Percentiles rank a stretch among this genome's conserved stretches.
These are phyloP conservation scores for Pseudogymnoascus pannorum DNA, from an alignment of 2,329 filamentous ascomycete species.

Conservation along the genomic window DNA sequence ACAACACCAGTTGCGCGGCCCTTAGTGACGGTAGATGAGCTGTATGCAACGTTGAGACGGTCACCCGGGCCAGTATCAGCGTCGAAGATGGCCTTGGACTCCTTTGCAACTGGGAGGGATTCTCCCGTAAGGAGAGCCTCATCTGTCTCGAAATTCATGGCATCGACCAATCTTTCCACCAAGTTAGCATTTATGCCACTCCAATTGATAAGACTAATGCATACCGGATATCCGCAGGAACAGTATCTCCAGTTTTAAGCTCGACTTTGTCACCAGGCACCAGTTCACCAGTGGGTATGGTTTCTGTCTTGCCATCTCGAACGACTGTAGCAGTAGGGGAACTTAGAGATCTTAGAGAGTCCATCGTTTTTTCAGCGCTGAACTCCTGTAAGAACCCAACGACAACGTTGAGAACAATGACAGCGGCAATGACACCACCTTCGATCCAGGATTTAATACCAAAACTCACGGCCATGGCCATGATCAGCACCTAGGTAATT, in stretches of 20 bases:
- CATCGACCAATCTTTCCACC: conserved; percentile 37
- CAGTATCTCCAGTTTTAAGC: conserved; percentile 40
- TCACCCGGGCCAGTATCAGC: conserved; percentile 50
- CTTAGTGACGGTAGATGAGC: conserved; percentile 54
- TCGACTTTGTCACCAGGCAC: conserved; percentile 53
- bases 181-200: conserved; percentile 12
- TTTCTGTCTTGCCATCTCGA: conserved; percentile 41
- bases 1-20: conserved; percentile 54
- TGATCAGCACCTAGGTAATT: conserved; percentile 39
- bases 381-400: conserved; percentile 51
- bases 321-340: conserved; percentile 44
- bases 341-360: conserved; percentile 41
- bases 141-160: conserved; percentile 50
- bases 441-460: conserved; percentile 54
- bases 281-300: conserved; percentile 45
- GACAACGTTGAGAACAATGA: conserved; percentile 51
- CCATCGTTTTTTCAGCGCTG: conserved; percentile 46
- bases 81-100: conserved; percentile 41
- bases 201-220: neutral
- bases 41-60: conserved; percentile 54
- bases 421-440: conserved; percentile 49
- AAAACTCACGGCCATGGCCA: conserved; percentile 51
- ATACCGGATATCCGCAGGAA: conserved; percentile 35
- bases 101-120: conserved; percentile 50
- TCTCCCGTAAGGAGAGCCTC: conserved; percentile 58